Base-by-base conservation (phyloP, 495 filamentous ascomycete genomes). In the Aspergillus heteromorphus region DNA sequence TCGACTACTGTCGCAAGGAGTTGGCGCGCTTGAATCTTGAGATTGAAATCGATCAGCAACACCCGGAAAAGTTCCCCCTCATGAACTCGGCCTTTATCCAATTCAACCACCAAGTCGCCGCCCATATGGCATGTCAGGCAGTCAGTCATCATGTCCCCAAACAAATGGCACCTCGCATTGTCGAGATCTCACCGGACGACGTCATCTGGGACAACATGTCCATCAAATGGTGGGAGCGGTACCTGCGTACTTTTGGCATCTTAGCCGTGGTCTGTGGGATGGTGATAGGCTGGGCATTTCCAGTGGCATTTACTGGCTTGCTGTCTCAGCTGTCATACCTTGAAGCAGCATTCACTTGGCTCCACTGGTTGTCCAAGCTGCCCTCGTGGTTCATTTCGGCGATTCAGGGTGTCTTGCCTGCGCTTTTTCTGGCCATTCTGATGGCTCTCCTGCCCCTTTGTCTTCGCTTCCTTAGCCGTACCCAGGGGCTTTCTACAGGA, bases 31-130 rank as follows among this genome's bases (percentile, higher is more conserved):
- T 97, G 21, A 98, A 97, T 61, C 51, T 92, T 49, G 95, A 97
- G 70, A 96, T 98, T 49, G 92, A 97, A 65, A 72, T 86, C 29
- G 95, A 97, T 61, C 95, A 98, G 63, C 76, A 85, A 58, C 78
- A 91, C 29, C 88, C 87, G 0, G 92, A 97, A 60, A 84, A 84
- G 25, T 98, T 88, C 56, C 95, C 93, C 2, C 73, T 92, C 50
- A 96, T 98, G 92, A 97, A 91, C 62, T 96, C 95, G 11, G 93
- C 93, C 13, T 98, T 98, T 63, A 91, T 98, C 51, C 93, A 98
- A 67, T 98, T 98, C 79, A 96, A 97, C 61, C 88, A 96, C 62
- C 93, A 98, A 70, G 89, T 96, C 5, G 91, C 92, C 7, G 93
- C 93, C 2, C 93, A 98, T 62, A 97, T 98, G 93, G 92, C 92